Evolutionary conservation across 257 asterid genomes (phyloP).

Genomic region (Voacanga thouarsii): DNA sequence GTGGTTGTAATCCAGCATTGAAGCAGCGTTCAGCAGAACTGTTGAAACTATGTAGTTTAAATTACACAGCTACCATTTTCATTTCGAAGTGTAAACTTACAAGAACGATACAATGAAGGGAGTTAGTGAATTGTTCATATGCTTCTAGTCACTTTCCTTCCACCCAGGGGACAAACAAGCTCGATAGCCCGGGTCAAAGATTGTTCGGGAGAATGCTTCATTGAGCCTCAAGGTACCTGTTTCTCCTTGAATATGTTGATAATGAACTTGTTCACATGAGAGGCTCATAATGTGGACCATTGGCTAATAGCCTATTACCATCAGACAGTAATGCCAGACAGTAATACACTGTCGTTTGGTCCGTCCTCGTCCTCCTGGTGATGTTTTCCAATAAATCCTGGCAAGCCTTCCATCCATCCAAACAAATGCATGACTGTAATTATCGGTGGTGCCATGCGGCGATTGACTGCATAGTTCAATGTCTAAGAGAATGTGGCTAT

Average conservation of each 20-base stretch:
- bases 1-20: constrained; percentile 50
- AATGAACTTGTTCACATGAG: not conserved
- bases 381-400: not conserved
- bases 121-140: constrained; percentile 12
- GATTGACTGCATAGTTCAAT: constrained; percentile 5
- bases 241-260: constrained; percentile 10
- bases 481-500: not conserved
- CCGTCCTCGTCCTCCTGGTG: not conserved
- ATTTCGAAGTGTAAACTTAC: constrained; percentile 69
- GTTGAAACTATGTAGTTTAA: constrained; percentile 67
- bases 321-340: not conserved
- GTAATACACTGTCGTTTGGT: not conserved
- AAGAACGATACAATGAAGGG: constrained; percentile 57
- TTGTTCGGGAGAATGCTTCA: not conserved
- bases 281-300: not conserved
- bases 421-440: constrained; percentile 6
- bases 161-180: not conserved
- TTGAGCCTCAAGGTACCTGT: constrained; percentile 11
- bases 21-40: constrained; percentile 71
- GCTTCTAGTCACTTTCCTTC: constrained; percentile 3
- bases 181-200: not conserved
- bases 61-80: constrained; percentile 57
- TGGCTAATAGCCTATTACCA: not conserved
- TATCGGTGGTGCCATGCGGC: not conserved
- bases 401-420: constrained; percentile 7